phyloP scores from a whole-genome alignment of 257 asterid genomes.

The Solanum corneliomulleri region DNA sequence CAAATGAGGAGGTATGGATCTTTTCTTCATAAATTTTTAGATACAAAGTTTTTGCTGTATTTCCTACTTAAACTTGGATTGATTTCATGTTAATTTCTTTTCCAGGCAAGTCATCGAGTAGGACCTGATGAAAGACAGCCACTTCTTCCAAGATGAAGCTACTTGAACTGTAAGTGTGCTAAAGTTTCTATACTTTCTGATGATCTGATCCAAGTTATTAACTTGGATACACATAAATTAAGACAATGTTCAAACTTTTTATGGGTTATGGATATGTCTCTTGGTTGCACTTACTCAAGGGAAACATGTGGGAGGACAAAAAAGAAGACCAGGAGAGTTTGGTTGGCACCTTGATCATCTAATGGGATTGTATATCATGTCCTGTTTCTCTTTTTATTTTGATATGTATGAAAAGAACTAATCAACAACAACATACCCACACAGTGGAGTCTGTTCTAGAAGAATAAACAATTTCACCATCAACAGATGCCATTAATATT shows the following conservation, averaged over 20 bases:
- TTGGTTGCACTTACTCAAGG: neutral
- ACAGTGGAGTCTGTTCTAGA: neutral
- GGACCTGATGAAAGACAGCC: conserved; percentile 7
- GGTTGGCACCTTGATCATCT: neutral
- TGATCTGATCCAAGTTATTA: neutral
- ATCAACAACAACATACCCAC: neutral
- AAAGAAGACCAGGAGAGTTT: neutral
- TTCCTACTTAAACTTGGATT: neutral
- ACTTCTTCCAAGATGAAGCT: conserved; percentile 5
- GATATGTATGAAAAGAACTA: neutral
- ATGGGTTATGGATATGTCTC: neutral
- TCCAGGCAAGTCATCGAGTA: conserved; percentile 4
- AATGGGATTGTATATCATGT: neutral
- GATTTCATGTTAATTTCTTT: neutral
- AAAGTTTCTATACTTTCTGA: neutral
- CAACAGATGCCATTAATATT: neutral
- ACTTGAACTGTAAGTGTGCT: neutral
- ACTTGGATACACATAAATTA: neutral
- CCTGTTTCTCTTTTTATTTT: neutral
- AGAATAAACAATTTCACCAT: neutral
- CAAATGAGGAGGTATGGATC: conserved; percentile 64
- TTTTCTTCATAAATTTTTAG: neutral
- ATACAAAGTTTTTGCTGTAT: neutral
- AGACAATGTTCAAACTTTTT: neutral
- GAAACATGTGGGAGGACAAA: neutral